phyloP scores from a whole-genome alignment of 768 basidiomycete genomes.

The Cubamyces sp. region DNA sequence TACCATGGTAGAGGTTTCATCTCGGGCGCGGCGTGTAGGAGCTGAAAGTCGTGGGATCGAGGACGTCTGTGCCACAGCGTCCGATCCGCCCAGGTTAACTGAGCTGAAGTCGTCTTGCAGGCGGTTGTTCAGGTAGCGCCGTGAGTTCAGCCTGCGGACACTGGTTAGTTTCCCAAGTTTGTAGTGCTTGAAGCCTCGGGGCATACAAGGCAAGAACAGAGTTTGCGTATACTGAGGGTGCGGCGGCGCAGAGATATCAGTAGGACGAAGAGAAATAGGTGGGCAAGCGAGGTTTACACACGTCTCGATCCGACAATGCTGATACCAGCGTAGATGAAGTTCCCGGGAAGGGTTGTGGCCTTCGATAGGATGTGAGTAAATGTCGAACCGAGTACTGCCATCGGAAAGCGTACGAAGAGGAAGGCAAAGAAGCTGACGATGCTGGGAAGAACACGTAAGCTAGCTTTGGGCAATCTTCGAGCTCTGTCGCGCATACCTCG shows the following conservation, averaged over 20 bases:
- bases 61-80: too few species aligned
- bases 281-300: background rate
- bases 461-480: background rate
- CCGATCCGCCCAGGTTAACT: background rate
- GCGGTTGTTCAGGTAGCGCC: background rate
- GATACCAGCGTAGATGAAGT: slow-evolving; percentile 4
- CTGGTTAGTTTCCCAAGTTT: too few species aligned
- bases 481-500: background rate
- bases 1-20: background rate
- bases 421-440: slow-evolving; percentile 1
- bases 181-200: background rate
- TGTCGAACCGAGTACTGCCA: too few species aligned
- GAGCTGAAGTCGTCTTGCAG: slow-evolving; percentile 9
- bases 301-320: slow-evolving; percentile 6
- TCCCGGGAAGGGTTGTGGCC: background rate
- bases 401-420: background rate
- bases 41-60: background rate
- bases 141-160: slow-evolving; percentile 3
- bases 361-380: too few species aligned
- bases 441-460: background rate
- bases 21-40: background rate
- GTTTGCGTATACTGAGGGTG: slow-evolving; percentile 2
- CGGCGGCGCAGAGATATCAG: background rate
- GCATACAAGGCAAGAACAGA: background rate
- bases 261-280: too few species aligned